Conservation (phyloP, 768 basidiomycete species). For the Jaapia argillacea region DNA sequence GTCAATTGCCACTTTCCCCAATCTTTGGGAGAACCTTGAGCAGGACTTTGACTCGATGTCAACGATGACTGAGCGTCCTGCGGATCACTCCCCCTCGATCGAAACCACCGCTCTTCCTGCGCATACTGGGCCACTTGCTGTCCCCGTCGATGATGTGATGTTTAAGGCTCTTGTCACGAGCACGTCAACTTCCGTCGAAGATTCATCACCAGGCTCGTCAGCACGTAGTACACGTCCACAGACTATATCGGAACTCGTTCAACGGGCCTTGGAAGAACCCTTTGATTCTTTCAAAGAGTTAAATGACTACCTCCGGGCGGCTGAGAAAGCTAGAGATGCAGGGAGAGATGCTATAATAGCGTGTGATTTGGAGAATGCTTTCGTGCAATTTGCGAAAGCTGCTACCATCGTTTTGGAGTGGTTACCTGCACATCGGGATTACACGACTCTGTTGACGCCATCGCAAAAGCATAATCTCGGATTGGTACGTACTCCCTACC, state of each 20-base stretch:
- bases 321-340: constrained; percentile 50
- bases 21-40: too few species aligned
- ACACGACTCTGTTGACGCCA: constrained; percentile 38
- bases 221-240: too few species aligned
- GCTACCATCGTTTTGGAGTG: constrained; percentile 74
- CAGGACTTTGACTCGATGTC: too few species aligned
- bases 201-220: too few species aligned
- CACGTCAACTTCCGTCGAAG: too few species aligned
- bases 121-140: too few species aligned
- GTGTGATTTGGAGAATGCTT: constrained; percentile 60
- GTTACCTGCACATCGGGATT: constrained; percentile 65
- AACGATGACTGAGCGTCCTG: too few species aligned
- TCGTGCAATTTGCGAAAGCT: constrained; percentile 61
- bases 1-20: too few species aligned
- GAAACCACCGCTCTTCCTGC: too few species aligned
- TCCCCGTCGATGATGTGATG: too few species aligned
- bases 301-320: constrained; percentile 57
- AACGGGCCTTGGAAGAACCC: constrained; percentile 41
- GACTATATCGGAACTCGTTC: constrained; percentile 58
- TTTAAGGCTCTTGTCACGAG: too few species aligned
- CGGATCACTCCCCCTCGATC: too few species aligned
- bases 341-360: constrained; percentile 36
- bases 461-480: constrained; percentile 59
- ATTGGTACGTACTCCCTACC: constrained; percentile 42
- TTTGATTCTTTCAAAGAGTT: constrained; percentile 51